Percentiles rank a stretch among this genome's conserved stretches.
These are phyloP conservation scores for Solanum chiquidenum DNA, from an alignment of 257 asterid species.

Conservation along the genomic window DNA sequence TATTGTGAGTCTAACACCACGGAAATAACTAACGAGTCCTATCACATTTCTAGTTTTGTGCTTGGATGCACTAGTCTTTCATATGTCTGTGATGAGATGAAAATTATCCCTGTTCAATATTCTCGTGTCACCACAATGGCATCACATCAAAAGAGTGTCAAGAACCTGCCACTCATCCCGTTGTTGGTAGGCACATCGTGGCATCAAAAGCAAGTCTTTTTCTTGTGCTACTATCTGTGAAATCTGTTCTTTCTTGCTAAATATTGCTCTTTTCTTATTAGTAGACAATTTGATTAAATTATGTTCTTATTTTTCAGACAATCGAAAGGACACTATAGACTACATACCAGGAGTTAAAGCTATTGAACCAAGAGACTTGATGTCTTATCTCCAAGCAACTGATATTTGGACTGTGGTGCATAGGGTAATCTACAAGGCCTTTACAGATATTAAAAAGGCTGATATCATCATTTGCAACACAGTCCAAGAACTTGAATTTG, in stretches of 20 bases:
- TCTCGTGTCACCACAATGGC: not conserved
- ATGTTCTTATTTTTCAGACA: conserved; percentile 12
- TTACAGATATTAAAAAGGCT: conserved; percentile 36
- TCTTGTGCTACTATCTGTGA: not conserved
- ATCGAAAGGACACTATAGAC: conserved; percentile 38
- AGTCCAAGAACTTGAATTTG: conserved; percentile 48
- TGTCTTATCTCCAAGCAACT: conserved; percentile 49
- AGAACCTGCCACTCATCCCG: not conserved
- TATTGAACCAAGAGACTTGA: conserved; percentile 47
- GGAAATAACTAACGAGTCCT: not conserved
- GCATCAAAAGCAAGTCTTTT: not conserved
- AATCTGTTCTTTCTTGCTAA: not conserved
- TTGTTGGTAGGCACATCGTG: not conserved
- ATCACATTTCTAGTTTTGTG: not conserved
- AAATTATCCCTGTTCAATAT: not conserved
- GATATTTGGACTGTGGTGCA: conserved; percentile 46
- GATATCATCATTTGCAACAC: conserved; percentile 65
- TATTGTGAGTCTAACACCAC: too few relatives aligned
- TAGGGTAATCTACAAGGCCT: conserved; percentile 55
- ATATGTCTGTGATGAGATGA: not conserved
- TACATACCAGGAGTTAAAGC: conserved; percentile 63
- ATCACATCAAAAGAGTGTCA: not conserved
- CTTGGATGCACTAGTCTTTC: not conserved
- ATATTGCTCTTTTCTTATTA: not conserved
- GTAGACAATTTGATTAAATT: not conserved